These are phyloP conservation scores for Lachnellula cervina DNA, from an alignment of 2,329 filamentous ascomycete genomes.

Conservation along the genomic window DNA sequence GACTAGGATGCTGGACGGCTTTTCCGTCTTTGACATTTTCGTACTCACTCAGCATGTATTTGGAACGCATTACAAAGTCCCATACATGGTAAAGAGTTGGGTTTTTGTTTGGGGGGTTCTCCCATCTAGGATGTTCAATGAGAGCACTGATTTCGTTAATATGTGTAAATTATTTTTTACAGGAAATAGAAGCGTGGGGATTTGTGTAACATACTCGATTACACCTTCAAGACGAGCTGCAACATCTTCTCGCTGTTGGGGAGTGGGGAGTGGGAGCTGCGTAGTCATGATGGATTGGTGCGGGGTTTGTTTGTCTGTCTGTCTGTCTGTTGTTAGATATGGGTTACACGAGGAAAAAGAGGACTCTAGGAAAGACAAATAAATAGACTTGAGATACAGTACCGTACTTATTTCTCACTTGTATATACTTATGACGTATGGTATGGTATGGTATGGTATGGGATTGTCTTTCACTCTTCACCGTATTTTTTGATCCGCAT, in stretches of 20 bases:
- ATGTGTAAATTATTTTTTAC: not conserved
- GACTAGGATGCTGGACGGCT: conserved; percentile 32
- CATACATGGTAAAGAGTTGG: conserved; percentile 36
- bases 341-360: not conserved
- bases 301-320: not conserved
- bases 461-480: too few species aligned
- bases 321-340: not conserved
- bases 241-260: conserved; percentile 6
- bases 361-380: too few species aligned
- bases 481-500: too few species aligned
- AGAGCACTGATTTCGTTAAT: conserved; percentile 12
- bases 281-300: conserved; percentile 1
- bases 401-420: too few species aligned
- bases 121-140: conserved; percentile 17
- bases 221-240: conserved; percentile 3
- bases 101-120: conserved; percentile 23
- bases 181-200: not conserved
- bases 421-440: too few species aligned
- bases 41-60: conserved; percentile 39
- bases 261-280: conserved; percentile 5
- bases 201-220: conserved; percentile 4
- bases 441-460: too few species aligned
- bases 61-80: conserved; percentile 39
- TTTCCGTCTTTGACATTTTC: conserved; percentile 35
- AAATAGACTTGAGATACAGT: too few species aligned